Evolutionary conservation across 2,329 filamentous ascomycete genomes (phyloP).

Genomic region (Fusarium verrucosum): DNA sequence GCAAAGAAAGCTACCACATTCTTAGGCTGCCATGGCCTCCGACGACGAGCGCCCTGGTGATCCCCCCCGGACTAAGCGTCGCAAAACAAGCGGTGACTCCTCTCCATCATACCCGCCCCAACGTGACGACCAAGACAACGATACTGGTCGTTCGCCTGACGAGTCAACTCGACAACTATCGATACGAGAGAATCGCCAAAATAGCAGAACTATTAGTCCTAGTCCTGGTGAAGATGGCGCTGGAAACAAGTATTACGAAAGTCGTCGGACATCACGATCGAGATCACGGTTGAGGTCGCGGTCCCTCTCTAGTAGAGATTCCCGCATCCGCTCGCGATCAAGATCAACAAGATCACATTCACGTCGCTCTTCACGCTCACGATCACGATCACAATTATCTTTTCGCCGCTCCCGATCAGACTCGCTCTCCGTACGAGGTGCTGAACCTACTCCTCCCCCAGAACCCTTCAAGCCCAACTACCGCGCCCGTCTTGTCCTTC

Average conservation of each 20-base stretch:
- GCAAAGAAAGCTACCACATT: slow-evolving; percentile 6
- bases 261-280: slow-evolving; percentile 46
- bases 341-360: slow-evolving; percentile 46
- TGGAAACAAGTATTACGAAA: slow-evolving; percentile 43
- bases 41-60: slow-evolving; percentile 40
- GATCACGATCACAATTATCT: slow-evolving; percentile 44
- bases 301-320: slow-evolving; percentile 51
- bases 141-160: slow-evolving; percentile 9
- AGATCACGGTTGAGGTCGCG: slow-evolving; percentile 48
- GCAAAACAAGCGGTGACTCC: slow-evolving; percentile 46
- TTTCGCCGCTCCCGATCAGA: slow-evolving; percentile 47
- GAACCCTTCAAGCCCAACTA: slow-evolving; percentile 72
- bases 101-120: slow-evolving; percentile 42
- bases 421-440: slow-evolving; percentile 40
- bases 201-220: slow-evolving; percentile 40
- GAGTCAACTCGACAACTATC: slow-evolving; percentile 27
- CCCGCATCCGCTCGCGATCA: slow-evolving; percentile 47
- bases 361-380: slow-evolving; percentile 46
- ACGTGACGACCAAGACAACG: slow-evolving; percentile 29
- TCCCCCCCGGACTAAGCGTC: slow-evolving; percentile 47
- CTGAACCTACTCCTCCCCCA: slow-evolving; percentile 51
- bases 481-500: slow-evolving; percentile 73
- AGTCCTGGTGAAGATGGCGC: slow-evolving; percentile 38
- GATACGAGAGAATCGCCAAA: slow-evolving; percentile 30
- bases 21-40: slow-evolving; percentile 43